These are phyloP conservation scores for Bruguiera hainesii DNA, from an alignment of 441 rosid species.

Conservation along the genomic window DNA sequence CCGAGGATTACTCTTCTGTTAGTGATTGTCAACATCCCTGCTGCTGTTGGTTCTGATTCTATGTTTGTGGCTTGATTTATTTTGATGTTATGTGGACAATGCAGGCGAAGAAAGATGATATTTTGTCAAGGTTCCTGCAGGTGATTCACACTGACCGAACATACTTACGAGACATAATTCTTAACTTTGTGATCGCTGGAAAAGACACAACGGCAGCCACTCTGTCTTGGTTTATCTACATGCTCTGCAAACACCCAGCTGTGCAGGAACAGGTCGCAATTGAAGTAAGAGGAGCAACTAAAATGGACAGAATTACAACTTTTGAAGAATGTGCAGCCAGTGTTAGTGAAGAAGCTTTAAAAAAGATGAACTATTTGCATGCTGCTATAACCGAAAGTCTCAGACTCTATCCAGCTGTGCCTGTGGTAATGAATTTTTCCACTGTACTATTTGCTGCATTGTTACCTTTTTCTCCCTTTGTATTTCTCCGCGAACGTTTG, in stretches of 20 bases:
- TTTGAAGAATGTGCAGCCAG: slow-evolving; percentile 30
- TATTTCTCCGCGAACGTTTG: too few species aligned
- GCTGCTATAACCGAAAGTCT: slow-evolving; percentile 54
- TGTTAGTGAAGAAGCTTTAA: slow-evolving; percentile 36
- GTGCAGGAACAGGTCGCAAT: slow-evolving; percentile 40
- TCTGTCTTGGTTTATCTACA: slow-evolving; percentile 49
- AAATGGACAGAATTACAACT: slow-evolving; percentile 9
- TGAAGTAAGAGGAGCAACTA: slow-evolving; percentile 27
- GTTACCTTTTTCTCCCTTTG: too few species aligned
- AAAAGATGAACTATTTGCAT: slow-evolving; percentile 48
- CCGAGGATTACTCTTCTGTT: slow-evolving; percentile 29
- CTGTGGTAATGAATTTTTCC: slow-evolving; percentile 32
- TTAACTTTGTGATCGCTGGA: slow-evolving; percentile 46
- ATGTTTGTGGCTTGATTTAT: not conserved
- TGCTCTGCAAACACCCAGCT: slow-evolving; percentile 38
- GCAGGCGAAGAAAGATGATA: slow-evolving; percentile 44
- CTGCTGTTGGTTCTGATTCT: not conserved
- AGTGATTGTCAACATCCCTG: slow-evolving; percentile 16
- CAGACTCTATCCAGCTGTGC: slow-evolving; percentile 46
- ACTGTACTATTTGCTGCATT: not conserved
- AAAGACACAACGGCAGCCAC: slow-evolving; percentile 56
- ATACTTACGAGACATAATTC: slow-evolving; percentile 46
- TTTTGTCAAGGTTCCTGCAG: slow-evolving; percentile 45
- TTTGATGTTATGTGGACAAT: not conserved
- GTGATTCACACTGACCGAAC: slow-evolving; percentile 27